Conservation (phyloP, 2,329 filamentous ascomycete genomes). For the Sclerotiophoma versabilis region DNA sequence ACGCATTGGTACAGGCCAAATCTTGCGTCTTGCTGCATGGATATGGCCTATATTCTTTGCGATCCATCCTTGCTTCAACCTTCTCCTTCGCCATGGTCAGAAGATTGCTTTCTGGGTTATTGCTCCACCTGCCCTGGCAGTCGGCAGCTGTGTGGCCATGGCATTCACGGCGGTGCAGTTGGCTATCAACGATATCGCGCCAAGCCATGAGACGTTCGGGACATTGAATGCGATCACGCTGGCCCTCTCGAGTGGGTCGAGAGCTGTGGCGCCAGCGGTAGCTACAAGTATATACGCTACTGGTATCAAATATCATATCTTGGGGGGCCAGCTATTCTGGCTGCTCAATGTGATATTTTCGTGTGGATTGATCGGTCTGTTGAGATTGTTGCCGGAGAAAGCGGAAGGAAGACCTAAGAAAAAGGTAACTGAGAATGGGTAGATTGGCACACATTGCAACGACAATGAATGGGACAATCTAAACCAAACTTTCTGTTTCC, state of each 20-base stretch:
- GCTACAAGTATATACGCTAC: constrained; percentile 73
- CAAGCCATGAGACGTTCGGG: constrained; percentile 68
- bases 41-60: constrained; percentile 71
- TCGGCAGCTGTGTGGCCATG: constrained; percentile 72
- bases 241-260: constrained; percentile 66
- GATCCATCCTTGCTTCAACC: constrained; percentile 61
- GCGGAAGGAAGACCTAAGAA: constrained; percentile 24
- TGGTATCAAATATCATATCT: constrained; percentile 67
- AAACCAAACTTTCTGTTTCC: background rate
- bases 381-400: constrained; percentile 36
- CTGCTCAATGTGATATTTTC: constrained; percentile 56
- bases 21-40: constrained; percentile 65
- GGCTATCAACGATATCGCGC: constrained; percentile 75
- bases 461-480: no score
- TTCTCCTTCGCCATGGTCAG: constrained; percentile 60
- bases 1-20: constrained; percentile 69
- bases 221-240: constrained; percentile 75
- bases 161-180: constrained; percentile 75
- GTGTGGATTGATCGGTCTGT: constrained; percentile 21
- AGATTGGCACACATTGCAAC: background rate
- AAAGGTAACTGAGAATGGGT: background rate
- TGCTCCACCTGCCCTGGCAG: constrained; percentile 53
- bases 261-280: constrained; percentile 70
- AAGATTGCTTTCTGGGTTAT: constrained; percentile 65
- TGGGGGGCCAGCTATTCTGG: constrained; percentile 72